These are phyloP conservation scores for Rhodotorula toruloides DNA, from an alignment of 768 basidiomycete genomes.

Conservation along the genomic window DNA sequence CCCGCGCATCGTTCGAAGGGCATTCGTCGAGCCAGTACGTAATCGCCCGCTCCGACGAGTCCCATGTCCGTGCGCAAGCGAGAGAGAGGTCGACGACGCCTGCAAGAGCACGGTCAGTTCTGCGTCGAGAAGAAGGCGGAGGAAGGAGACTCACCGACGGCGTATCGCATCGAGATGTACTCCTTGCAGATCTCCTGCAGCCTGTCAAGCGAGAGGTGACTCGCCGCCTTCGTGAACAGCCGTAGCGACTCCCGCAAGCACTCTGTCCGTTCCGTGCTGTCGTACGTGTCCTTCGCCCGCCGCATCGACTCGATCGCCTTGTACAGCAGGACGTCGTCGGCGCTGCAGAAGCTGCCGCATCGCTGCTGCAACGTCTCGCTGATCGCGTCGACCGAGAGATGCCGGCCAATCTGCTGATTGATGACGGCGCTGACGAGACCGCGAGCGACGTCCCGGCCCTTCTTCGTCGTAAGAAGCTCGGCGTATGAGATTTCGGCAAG, in stretches of 20 bases:
- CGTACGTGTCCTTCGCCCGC: conserved; percentile 75
- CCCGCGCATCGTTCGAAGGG: conserved; percentile 58
- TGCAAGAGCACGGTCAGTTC: conserved; percentile 42
- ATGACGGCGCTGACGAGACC: conserved; percentile 91
- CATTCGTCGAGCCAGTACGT: conserved; percentile 65
- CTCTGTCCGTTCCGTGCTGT: conserved; percentile 66
- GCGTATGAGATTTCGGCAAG: conserved; percentile 72
- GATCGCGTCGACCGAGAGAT: conserved; percentile 96
- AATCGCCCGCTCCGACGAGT: conserved; percentile 59
- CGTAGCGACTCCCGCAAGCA: conserved; percentile 80
- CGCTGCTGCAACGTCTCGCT: conserved; percentile 88
- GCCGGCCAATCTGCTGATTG: conserved; percentile 95
- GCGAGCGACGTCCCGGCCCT: conserved; percentile 80
- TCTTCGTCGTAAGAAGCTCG: conserved; percentile 74
- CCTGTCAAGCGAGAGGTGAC: conserved; percentile 74
- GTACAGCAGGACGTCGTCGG: conserved; percentile 96
- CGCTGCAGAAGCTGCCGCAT: conserved; percentile 95
- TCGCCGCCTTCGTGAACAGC: conserved; percentile 80
- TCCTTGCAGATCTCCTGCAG: conserved; percentile 81
- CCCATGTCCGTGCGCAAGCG: conserved; percentile 70
- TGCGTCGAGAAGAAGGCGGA: neutral
- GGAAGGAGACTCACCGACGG: conserved; percentile 57
- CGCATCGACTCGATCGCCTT: conserved; percentile 94
- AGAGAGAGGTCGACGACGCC: conserved; percentile 82
- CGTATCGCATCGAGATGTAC: conserved; percentile 76